A percentile compares a stretch with the other conserved stretches of the same genome.
Evolutionary conservation across 2,329 filamentous ascomycete species (phyloP).

Genomic region (Lasiodiplodia citricola): DNA sequence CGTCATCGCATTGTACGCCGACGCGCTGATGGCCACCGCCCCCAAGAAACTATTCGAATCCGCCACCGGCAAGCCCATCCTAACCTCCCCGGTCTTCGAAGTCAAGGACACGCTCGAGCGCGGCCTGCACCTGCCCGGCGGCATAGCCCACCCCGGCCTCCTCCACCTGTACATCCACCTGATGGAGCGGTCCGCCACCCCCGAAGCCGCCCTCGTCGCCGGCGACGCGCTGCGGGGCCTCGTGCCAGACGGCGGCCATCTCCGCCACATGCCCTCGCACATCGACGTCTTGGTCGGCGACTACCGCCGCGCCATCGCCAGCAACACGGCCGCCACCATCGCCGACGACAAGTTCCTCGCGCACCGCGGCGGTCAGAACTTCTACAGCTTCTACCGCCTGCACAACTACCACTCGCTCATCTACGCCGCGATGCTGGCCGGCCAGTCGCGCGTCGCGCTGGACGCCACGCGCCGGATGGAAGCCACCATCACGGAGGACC

Average conservation of each 20-base stretch:
- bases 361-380: conserved; percentile 66
- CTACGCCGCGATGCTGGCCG: conserved; percentile 80
- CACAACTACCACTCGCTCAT: conserved; percentile 78
- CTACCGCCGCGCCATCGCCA: conserved; percentile 68
- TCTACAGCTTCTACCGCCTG: conserved; percentile 77
- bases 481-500: conserved; percentile 63
- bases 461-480: conserved; percentile 67
- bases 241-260: conserved; percentile 72
- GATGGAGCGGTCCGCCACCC: conserved; percentile 75
- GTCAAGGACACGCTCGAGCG: conserved; percentile 64
- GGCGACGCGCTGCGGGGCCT: conserved; percentile 68
- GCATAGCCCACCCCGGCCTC: conserved; percentile 64
- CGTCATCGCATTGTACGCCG: conserved; percentile 66
- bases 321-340: conserved; percentile 69
- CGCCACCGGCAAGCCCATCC: conserved; percentile 60
- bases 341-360: conserved; percentile 71
- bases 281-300: conserved; percentile 76
- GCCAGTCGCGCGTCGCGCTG: conserved; percentile 66
- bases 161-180: conserved; percentile 79
- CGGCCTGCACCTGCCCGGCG: conserved; percentile 57
- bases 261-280: conserved; percentile 79
- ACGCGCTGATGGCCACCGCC: conserved; percentile 68
- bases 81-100: conserved; percentile 62
- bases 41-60: conserved; percentile 71
- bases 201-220: conserved; percentile 65